Evolutionary conservation across 1,284 basidiomycete species (phyloP), one percentile per base, ranked within the genome.

Genomic region (Ganoderma lingzhi): DNA sequence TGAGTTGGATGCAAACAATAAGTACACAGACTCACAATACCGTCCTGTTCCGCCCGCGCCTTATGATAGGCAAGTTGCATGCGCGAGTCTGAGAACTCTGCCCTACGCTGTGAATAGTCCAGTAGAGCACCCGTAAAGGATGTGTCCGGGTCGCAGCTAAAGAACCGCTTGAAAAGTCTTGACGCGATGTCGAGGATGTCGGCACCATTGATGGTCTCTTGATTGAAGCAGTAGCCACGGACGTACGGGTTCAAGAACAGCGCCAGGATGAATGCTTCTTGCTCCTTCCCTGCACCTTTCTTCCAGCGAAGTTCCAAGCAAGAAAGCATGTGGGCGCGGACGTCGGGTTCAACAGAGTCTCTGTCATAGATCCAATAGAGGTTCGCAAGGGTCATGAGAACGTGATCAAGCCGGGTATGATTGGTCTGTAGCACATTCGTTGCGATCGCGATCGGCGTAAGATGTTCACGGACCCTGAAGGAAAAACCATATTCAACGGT

Each of bases 241-340:
- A 67, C 44, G 37, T 67, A 70, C 8, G 61, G 69, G 30, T 70
- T 70, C 6, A 67, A 37, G 60, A 70, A 30, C 1, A 42, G 60
- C 0, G 69, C 62, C 0, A 70, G 60, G 2, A 70, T 70, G 45
- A 65, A 70, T 0, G 59, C 28, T 10, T 59, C 66, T 30, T 70
- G 69, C n/a, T 70, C 69, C 0, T 19, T 63, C 14, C 63, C 65
- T n/a, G n/a, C n/a, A n/a, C n/a, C n/a, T n/a, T n/a, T n/a, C 30
- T 62, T 60, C 69, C 69, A 70, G 0, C 60, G 51, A 2, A 41
- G 3, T 44, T 70, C 66, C 0, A 70, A 51, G 0, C 32, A 35
- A 0, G 2, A 6, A 10, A 65, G 42, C 42, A 70, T 53, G 2
- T 32, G 41, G 4, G 51, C 63, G 1, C 60, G 42, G 1, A 70